phyloP scores from a whole-genome alignment of 2,329 filamentous ascomycete genomes.

The Grosmannia penicillata region DNA sequence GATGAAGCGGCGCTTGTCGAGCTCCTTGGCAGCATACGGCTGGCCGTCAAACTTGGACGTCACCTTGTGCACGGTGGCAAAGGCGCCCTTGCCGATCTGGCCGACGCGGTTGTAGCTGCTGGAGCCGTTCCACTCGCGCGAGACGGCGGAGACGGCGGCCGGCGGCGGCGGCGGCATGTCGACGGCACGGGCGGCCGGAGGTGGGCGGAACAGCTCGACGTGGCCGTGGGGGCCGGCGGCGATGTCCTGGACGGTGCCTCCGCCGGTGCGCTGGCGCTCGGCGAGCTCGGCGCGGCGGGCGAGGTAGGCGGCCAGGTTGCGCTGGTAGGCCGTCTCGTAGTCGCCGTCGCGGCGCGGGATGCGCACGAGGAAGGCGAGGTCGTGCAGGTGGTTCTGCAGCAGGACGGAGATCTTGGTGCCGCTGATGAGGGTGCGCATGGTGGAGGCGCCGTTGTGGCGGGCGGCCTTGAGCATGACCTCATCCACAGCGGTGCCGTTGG shows the following conservation, averaged over 20 bases:
- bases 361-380: constrained; percentile 72
- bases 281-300: constrained; percentile 17
- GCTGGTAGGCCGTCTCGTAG: constrained; percentile 48
- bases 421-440: constrained; percentile 48
- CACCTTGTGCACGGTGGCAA: constrained; percentile 84
- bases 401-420: constrained; percentile 61
- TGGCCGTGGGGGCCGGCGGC: constrained; percentile 32
- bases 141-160: constrained; percentile 21
- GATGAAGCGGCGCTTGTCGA: constrained; percentile 85
- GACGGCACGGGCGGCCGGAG: constrained; percentile 3
- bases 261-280: constrained; percentile 14
- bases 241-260: constrained; percentile 14
- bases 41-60: constrained; percentile 72
- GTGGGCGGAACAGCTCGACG: constrained; percentile 16
- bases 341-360: constrained; percentile 61
- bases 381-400: constrained; percentile 32
- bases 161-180: constrained; percentile 7
- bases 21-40: constrained; percentile 82
- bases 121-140: constrained; percentile 68
- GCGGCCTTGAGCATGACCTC: constrained; percentile 44
- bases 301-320: constrained; percentile 58
- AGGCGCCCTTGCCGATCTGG: constrained; percentile 80
- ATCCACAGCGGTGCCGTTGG: constrained; percentile 90
- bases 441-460: constrained; percentile 15
- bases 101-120: constrained; percentile 70